Conservation (phyloP, 208 protist genomes). For the Leptomonas seymouri region DNA sequence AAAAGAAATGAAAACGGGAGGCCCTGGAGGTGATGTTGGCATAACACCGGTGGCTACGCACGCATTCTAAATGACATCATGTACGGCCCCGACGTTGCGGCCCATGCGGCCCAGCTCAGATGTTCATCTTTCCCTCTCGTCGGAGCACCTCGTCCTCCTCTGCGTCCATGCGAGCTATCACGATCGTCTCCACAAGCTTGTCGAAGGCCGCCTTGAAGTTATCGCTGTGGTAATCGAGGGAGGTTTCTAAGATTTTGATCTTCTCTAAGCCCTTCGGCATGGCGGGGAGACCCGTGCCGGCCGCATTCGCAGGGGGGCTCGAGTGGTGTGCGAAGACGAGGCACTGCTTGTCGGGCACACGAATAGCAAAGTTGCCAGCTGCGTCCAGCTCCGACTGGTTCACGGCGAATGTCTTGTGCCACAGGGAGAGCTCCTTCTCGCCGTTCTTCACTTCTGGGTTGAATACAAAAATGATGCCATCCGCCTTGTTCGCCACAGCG, state of each 20-base stretch:
- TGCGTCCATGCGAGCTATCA: slow-evolving; percentile 55
- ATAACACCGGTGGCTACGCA: too few relatives aligned
- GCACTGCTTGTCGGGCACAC: slow-evolving; percentile 59
- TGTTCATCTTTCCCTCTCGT: slow-evolving; percentile 41
- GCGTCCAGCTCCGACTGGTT: slow-evolving; percentile 74
- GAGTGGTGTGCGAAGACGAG: slow-evolving; percentile 88
- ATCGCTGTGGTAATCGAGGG: slow-evolving; percentile 86
- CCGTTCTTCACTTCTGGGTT: slow-evolving; percentile 74
- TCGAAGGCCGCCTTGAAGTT: slow-evolving; percentile 94
- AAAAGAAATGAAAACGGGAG: slow-evolving; percentile 8
- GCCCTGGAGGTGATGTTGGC: too few relatives aligned
- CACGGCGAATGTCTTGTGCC: slow-evolving; percentile 90
- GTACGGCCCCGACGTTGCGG: too few relatives aligned
- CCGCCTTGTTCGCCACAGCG: slow-evolving; percentile 66
- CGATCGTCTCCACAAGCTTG: slow-evolving; percentile 73
- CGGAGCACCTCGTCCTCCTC: slow-evolving; percentile 80
- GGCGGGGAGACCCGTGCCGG: slow-evolving; percentile 38
- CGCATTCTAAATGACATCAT: too few relatives aligned
- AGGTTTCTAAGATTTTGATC: slow-evolving; percentile 78
- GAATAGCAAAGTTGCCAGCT: slow-evolving; percentile 61
- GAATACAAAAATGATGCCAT: slow-evolving; percentile 91
- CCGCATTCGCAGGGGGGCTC: slow-evolving; percentile 34
- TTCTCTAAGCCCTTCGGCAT: slow-evolving; percentile 84
- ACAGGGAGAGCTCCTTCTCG: slow-evolving; percentile 87
- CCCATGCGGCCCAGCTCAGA: neutral